phyloP scores from a whole-genome alignment of 2,329 filamentous ascomycete species.

The Chaetomiaceae sp. region DNA sequence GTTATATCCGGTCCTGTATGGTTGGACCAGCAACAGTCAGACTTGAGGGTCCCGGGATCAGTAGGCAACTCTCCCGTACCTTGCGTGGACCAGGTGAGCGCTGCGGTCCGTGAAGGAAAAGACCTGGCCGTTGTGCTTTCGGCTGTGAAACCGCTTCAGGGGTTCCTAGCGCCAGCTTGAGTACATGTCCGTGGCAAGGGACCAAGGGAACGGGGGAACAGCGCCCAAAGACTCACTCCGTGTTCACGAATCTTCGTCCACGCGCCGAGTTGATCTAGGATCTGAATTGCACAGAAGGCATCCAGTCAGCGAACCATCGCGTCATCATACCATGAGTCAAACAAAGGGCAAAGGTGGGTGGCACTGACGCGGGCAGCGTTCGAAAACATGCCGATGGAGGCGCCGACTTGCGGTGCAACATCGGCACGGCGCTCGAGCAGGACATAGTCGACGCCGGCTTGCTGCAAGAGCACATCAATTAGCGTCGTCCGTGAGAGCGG shows the following conservation, averaged over 20 bases:
- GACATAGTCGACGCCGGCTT: constrained; percentile 33
- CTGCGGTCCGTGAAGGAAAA: constrained; percentile 1
- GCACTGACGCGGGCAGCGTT: constrained; percentile 21
- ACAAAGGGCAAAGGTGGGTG: too few species aligned
- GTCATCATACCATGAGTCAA: too few species aligned
- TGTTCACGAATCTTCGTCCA: constrained; percentile 19
- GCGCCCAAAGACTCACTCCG: constrained; percentile 14
- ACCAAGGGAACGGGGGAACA: not conserved
- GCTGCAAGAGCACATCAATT: too few species aligned
- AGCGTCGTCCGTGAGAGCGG: too few species aligned
- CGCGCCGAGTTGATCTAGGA: constrained; percentile 31
- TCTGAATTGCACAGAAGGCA: constrained; percentile 1
- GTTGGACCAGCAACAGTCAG: too few species aligned
- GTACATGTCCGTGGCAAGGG: not conserved
- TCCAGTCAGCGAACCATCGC: not conserved
- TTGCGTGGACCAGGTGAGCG: constrained; percentile 18
- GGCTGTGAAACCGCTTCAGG: constrained; percentile 5
- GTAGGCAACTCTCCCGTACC: too few species aligned
- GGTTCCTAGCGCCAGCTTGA: constrained; percentile 13
- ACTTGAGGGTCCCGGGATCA: too few species aligned
- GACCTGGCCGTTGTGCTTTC: constrained; percentile 25
- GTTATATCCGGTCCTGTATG: constrained; percentile 20
- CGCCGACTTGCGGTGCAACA: constrained; percentile 27
- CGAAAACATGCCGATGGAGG: constrained; percentile 29
- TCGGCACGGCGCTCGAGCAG: constrained; percentile 31